Percentiles rank a stretch among this genome's conserved stretches.
Evolutionary conservation across 2,329 filamentous ascomycete species (phyloP).

Genomic region (Anisogramma anomala): DNA sequence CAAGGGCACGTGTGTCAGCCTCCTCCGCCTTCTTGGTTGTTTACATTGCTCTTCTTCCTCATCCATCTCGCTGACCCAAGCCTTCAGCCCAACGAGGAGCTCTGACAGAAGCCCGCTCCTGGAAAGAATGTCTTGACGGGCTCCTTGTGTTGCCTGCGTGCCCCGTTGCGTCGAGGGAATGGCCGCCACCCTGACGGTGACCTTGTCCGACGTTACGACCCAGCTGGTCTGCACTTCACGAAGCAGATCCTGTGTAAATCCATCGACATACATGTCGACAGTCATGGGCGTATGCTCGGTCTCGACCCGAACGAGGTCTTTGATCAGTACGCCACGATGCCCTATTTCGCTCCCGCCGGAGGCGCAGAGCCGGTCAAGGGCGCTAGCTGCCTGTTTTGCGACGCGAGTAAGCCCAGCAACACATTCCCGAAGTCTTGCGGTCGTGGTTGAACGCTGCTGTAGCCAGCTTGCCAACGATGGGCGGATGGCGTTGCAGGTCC

Average conservation of each 20-base stretch:
- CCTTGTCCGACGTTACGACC: slow-evolving; percentile 23
- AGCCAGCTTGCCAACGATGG: slow-evolving; percentile 10
- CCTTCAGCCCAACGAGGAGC: background rate
- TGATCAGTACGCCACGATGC: background rate
- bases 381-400: slow-evolving; percentile 2
- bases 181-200: slow-evolving; percentile 29
- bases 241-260: slow-evolving; percentile 32
- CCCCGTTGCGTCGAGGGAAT: slow-evolving; percentile 21
- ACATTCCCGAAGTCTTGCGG: slow-evolving; percentile 1
- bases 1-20: background rate
- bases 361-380: background rate
- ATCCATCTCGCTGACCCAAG: slow-evolving; percentile 6
- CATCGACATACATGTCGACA: slow-evolving; percentile 24
- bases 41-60: background rate
- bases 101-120: background rate
- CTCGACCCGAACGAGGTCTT: slow-evolving; percentile 2
- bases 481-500: slow-evolving; percentile 8
- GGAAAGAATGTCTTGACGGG: slow-evolving; percentile 16
- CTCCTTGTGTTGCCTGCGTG: slow-evolving; percentile 27
- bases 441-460: background rate
- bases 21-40: background rate
- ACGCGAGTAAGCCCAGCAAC: background rate
- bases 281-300: background rate
- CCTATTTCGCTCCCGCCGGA: background rate
- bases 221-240: slow-evolving; percentile 36